A percentile compares a stretch with the other conserved stretches of the same genome.
Evolutionary conservation across 306 rosid species (phyloP).

Genomic region (Quercus variabilis): DNA sequence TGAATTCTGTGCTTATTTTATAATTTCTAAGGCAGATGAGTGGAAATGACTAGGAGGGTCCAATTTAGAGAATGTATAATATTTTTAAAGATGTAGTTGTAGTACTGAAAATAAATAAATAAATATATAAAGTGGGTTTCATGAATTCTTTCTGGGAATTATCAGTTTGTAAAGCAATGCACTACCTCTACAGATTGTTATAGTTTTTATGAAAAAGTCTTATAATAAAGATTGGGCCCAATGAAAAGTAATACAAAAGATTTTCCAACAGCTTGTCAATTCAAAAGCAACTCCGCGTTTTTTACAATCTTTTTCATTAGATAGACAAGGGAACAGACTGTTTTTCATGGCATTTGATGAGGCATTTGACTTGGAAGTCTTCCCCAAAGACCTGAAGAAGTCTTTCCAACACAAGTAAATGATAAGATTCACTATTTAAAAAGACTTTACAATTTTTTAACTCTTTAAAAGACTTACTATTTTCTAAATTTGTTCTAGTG

Average conservation of each 20-base stretch:
- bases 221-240: background rate
- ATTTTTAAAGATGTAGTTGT: too few relatives aligned
- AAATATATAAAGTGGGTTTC: too few relatives aligned
- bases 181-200: background rate
- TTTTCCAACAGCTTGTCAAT: constrained; percentile 6
- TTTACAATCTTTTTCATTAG: background rate
- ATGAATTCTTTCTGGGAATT: too few relatives aligned
- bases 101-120: too few relatives aligned
- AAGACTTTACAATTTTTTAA: too few relatives aligned
- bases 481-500: background rate
- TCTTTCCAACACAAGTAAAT: constrained; percentile 19
- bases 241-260: background rate
- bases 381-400: constrained; percentile 26
- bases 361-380: constrained; percentile 56
- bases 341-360: background rate
- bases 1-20: too few relatives aligned
- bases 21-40: too few relatives aligned
- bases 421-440: background rate
- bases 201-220: background rate
- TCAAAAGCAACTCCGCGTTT: constrained; percentile 48
- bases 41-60: too few relatives aligned
- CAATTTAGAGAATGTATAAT: too few relatives aligned
- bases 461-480: background rate
- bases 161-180: too few relatives aligned
- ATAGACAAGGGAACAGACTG: background rate